Percentiles rank a stretch among this genome's conserved stretches.
phyloP scores from a whole-genome alignment of 129 eudicot genomes.

The Scalesia atractyloides region DNA sequence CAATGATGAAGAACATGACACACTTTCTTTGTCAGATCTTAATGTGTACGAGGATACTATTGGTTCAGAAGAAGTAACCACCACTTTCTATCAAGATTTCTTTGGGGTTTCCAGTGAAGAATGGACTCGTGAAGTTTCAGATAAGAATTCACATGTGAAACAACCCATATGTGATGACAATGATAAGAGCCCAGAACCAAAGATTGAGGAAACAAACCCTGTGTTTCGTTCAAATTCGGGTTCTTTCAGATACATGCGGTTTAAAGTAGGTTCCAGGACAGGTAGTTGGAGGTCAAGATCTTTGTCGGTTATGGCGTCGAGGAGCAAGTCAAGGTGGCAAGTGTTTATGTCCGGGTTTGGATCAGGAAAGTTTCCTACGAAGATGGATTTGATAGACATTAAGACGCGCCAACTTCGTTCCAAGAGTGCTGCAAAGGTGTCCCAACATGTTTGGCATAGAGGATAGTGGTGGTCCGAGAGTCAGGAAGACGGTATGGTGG shows the following conservation, averaged over 20 bases:
- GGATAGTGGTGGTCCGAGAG: conserved; percentile 9
- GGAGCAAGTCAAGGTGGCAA: conserved; percentile 54
- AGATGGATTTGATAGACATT: conserved; percentile 50
- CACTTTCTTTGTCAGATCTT: conserved; percentile 38
- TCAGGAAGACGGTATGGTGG: conserved; percentile 36
- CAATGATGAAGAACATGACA: conserved; percentile 26
- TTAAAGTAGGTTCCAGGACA: conserved; percentile 22
- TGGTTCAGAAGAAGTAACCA: not conserved
- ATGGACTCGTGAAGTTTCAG: not conserved
- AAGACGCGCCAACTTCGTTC: conserved; percentile 44
- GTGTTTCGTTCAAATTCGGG: conserved; percentile 33
- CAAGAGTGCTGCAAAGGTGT: conserved; percentile 17
- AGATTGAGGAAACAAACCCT: conserved; percentile 25
- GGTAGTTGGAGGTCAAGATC: conserved; percentile 32
- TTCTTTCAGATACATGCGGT: conserved; percentile 37
- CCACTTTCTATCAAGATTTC: conserved; percentile 30
- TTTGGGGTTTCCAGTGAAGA: conserved; percentile 31
- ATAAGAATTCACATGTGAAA: conserved; percentile 10
- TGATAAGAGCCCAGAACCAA: not conserved
- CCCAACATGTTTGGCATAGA: not conserved
- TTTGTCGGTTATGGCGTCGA: conserved; percentile 22
- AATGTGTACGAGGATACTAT: conserved; percentile 21
- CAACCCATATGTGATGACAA: not conserved
- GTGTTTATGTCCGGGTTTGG: conserved; percentile 43
- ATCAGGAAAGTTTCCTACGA: conserved; percentile 33